Base-by-base conservation (phyloP, 2,329 filamentous ascomycete species). In the Apiospora pterosperma region DNA sequence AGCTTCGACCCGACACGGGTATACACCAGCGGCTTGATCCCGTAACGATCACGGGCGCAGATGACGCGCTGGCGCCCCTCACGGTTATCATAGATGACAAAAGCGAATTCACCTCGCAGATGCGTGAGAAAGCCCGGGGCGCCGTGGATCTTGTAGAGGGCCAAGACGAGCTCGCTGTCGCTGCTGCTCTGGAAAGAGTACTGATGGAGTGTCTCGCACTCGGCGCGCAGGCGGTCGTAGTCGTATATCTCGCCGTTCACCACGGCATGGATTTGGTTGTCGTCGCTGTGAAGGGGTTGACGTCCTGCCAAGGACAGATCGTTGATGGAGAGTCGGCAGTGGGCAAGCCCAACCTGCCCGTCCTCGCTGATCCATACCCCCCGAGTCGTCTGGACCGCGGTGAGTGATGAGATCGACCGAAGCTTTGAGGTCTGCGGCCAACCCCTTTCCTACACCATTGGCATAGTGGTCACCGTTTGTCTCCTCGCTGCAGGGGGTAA, bases 231-330 rank as follows among this genome's bases (percentile, higher is more conserved):
- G 21, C 71, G 69, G 34, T 83, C 80, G 63, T 81, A 76, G 66
- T 82, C 81, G 70, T 88, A 88, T n/a, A 88, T 77, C 71, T 88
- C 85, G 36, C 86, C 85, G 65, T 86, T 87, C 23, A 88, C 82
- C 19, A 88, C 80, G 2, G 83, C 84, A 70, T 87, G 84, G 25
- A 88, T 76, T 1, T 67, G 67, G 21, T 73, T 71, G 14, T 78
- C 72, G 12, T 69, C 64, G 66, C 76, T 74, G 62, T 80, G 77
- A 52, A 83, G 72, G 2, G 84, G 84, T 67, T 86, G 84, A n/a
- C n/a, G 4, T 73, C 70, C 81, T 84, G 19, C 72, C 72, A 0
- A 78, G 72, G 78, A 79, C 0, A 85, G 78, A 67, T 86, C 84
- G 67, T 83, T 83, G 70, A 85, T 85, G 19, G 82, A 77, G 8